Conservation (phyloP, 495 filamentous ascomycete genomes). For the Ascodesmis nigricans region DNA sequence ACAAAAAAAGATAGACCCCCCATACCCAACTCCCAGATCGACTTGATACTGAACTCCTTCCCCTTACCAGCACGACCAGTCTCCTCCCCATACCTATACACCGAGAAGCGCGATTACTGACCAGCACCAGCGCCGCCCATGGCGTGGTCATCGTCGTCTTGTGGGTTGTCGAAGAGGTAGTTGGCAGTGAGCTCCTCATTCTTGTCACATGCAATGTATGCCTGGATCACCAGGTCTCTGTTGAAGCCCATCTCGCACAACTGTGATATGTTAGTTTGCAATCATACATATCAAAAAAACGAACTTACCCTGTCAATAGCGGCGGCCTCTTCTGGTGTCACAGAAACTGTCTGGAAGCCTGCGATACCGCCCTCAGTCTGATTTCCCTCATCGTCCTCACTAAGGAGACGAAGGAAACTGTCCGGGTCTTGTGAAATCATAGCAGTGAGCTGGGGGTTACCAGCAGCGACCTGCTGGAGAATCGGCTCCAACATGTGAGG, state of each 20-base stretch:
- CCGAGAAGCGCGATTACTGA: too few species aligned
- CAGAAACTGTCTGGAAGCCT: constrained; percentile 67
- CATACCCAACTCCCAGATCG: too few species aligned
- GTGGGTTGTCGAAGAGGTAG: constrained; percentile 90
- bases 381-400: constrained; percentile 50
- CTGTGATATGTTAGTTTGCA: constrained; percentile 30
- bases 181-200: constrained; percentile 96
- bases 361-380: constrained; percentile 35
- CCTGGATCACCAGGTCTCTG: constrained; percentile 84
- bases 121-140: constrained; percentile 5
- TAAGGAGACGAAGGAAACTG: constrained; percentile 69
- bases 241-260: constrained; percentile 80
- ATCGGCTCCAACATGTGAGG: constrained; percentile 97
- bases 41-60: too few species aligned
- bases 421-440: constrained; percentile 79
- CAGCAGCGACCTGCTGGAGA: constrained; percentile 81
- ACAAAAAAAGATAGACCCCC: too few species aligned
- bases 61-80: too few species aligned
- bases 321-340: constrained; percentile 88
- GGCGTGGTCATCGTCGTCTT: constrained; percentile 43
- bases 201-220: constrained; percentile 98
- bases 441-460: constrained; percentile 82
- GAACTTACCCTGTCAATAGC: constrained; percentile 79
- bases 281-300: constrained; percentile 3
- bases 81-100: too few species aligned